Conservation (phyloP, 768 basidiomycete species). For the Kwoniella dejecticola region DNA sequence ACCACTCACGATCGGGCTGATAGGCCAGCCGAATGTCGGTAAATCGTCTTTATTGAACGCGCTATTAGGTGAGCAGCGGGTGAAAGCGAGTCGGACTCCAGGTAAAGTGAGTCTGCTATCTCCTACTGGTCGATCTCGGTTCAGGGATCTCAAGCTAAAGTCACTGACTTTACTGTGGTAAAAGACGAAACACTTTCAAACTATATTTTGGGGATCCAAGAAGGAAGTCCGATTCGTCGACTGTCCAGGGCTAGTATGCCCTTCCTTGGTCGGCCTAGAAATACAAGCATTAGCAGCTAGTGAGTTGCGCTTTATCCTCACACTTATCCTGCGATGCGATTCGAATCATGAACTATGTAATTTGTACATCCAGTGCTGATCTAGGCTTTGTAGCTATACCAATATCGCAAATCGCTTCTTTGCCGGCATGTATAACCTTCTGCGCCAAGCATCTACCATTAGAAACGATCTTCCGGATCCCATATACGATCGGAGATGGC, state of each 20-base stretch:
- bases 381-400: constrained; percentile 73
- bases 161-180: background rate
- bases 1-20: constrained; percentile 73
- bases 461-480: constrained; percentile 68
- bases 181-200: constrained; percentile 99
- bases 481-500: constrained; percentile 59
- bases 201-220: constrained; percentile 74
- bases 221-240: constrained; percentile 85
- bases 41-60: constrained; percentile 99
- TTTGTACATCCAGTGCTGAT: background rate
- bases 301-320: constrained; percentile 27
- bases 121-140: no score
- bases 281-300: constrained; percentile 51
- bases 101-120: constrained; percentile 55
- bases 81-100: constrained; percentile 57
- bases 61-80: constrained; percentile 91
- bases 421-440: constrained; percentile 66
- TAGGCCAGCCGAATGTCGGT: constrained; percentile 97
- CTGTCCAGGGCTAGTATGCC: constrained; percentile 97
- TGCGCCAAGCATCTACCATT: constrained; percentile 71
- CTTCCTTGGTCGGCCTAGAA: constrained; percentile 56
- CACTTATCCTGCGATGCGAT: background rate
- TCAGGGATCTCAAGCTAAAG: no score
- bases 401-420: constrained; percentile 75
- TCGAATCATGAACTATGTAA: no score